Evolutionary conservation across 805 yeast species (phyloP).

Genomic region (Hanseniaspora osmophila): DNA sequence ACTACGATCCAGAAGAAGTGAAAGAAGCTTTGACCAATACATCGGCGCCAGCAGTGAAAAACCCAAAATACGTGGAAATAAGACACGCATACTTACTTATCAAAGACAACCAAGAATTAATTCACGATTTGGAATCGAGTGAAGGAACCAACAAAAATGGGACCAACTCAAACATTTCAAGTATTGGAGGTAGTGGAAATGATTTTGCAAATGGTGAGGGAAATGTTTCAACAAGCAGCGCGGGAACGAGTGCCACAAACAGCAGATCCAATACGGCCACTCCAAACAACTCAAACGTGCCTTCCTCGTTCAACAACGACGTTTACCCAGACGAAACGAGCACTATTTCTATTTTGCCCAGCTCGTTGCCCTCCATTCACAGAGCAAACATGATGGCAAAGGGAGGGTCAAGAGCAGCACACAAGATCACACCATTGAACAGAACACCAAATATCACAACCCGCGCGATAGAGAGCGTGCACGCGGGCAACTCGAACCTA

Average conservation of each 20-base stretch:
- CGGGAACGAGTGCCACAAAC: neutral
- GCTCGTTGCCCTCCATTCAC: conserved; percentile 87
- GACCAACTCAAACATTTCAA: conserved; percentile 4
- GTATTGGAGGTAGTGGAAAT: conserved; percentile 8
- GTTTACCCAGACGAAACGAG: conserved; percentile 31
- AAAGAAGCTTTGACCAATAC: conserved; percentile 43
- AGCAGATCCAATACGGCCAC: neutral
- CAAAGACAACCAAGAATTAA: conserved; percentile 61
- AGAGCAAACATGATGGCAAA: conserved; percentile 76
- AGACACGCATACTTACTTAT: conserved; percentile 75
- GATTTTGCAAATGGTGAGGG: conserved; percentile 26
- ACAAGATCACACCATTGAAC: conserved; percentile 38
- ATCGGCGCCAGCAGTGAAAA: conserved; percentile 20
- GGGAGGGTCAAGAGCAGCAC: conserved; percentile 31
- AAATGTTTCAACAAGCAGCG: conserved; percentile 33
- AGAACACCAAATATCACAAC: conserved; percentile 15
- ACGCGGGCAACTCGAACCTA: too few relatives aligned
- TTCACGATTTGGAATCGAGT: conserved; percentile 43
- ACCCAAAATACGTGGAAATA: conserved; percentile 54
- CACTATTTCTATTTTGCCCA: conserved; percentile 83
- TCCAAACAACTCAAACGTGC: conserved; percentile 3
- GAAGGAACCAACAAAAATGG: too few relatives aligned
- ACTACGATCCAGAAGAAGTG: conserved; percentile 76
- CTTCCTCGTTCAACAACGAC: conserved; percentile 10
- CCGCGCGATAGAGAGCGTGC: too few relatives aligned